Conservation (phyloP, 208 protist species). For the Polymyxa betae region DNA sequence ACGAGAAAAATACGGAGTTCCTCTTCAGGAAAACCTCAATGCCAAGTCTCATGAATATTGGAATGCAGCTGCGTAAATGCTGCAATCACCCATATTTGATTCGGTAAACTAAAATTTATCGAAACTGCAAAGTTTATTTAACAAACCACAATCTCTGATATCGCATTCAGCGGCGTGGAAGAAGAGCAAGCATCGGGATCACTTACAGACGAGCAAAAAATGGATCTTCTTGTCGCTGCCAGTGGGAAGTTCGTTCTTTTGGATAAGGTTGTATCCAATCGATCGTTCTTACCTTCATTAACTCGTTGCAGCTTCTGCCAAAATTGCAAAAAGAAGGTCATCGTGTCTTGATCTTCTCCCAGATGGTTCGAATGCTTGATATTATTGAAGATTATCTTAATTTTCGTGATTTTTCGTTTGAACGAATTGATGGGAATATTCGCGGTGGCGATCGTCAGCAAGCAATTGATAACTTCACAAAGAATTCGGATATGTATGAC, state of each 20-base stretch:
- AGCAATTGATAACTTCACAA: slow-evolving; percentile 62
- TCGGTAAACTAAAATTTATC: neutral
- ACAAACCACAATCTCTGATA: neutral
- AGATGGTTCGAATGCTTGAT: slow-evolving; percentile 89
- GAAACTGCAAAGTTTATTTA: neutral
- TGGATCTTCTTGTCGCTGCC: neutral
- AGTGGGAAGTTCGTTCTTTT: slow-evolving; percentile 85
- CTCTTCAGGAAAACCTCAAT: slow-evolving; percentile 50
- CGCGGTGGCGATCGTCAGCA: slow-evolving; percentile 60
- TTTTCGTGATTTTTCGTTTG: slow-evolving; percentile 75
- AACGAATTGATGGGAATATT: slow-evolving; percentile 84
- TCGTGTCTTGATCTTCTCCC: slow-evolving; percentile 91
- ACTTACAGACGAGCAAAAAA: neutral
- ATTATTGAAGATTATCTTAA: slow-evolving; percentile 86
- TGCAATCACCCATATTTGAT: slow-evolving; percentile 87
- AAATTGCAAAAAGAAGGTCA: slow-evolving; percentile 75
- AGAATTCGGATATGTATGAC: neutral
- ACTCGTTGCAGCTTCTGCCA: slow-evolving; percentile 58
- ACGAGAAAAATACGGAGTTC: slow-evolving; percentile 58
- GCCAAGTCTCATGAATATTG: slow-evolving; percentile 63
- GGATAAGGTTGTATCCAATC: slow-evolving; percentile 72
- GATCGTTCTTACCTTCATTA: neutral
- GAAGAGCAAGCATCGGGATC: neutral
- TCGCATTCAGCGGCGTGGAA: neutral
- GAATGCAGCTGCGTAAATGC: slow-evolving; percentile 86